Conservation (phyloP, 139 green algal genomes). For the Spirogloea muscicola region DNA sequence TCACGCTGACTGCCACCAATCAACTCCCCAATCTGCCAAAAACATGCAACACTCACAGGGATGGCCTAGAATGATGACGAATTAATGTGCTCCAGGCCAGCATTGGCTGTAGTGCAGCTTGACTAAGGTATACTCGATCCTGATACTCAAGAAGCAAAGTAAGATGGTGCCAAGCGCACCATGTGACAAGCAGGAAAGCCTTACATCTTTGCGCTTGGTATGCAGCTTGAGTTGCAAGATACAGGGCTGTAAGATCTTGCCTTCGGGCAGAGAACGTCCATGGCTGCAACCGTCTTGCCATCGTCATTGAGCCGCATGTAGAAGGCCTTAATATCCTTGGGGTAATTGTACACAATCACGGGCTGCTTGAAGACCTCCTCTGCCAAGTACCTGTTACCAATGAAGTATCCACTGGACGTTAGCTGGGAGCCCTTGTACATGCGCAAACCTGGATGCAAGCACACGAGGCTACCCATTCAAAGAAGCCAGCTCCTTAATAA, state of each 20-base stretch:
- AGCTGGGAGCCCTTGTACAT: neutral
- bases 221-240: too few species aligned
- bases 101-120: too few species aligned
- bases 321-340: slow-evolving; percentile 93
- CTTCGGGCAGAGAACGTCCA: slow-evolving; percentile 98
- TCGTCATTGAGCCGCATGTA: slow-evolving; percentile 99
- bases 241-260: too few species aligned
- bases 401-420: neutral
- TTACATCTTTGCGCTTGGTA: too few species aligned
- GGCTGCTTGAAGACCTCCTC: slow-evolving; percentile 92
- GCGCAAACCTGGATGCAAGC: neutral
- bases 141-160: too few species aligned
- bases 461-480: neutral
- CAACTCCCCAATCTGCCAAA: slow-evolving; percentile 57
- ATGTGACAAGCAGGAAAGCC: too few species aligned
- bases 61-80: too few species aligned
- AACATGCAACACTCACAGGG: too few species aligned
- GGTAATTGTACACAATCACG: slow-evolving; percentile 96
- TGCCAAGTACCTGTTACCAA: slow-evolving; percentile 74
- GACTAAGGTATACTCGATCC: too few species aligned
- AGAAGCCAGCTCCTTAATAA: neutral
- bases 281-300: slow-evolving; percentile 93
- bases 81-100: too few species aligned
- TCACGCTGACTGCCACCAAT: slow-evolving; percentile 70
- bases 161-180: too few species aligned